Base-by-base conservation (phyloP, 495 filamentous ascomycete species). In the Pyronema domesticum region DNA sequence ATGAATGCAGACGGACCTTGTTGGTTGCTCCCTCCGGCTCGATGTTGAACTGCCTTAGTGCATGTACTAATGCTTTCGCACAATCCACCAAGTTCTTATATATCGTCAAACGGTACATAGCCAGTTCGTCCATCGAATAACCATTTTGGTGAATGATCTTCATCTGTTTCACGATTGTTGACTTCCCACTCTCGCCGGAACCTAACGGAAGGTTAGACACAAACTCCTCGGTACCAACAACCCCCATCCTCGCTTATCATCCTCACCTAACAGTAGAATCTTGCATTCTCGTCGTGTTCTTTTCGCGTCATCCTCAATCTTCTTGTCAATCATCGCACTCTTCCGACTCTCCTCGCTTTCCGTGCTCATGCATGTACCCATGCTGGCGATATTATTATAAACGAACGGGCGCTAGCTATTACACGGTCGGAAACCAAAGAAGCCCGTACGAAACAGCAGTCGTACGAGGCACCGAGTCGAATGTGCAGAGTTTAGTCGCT, bases 91-190 rank as follows among this genome's bases (percentile, higher is more conserved):
- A 74, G 68, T 98, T 98, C 72, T 96, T 96, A 74, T 93, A 98
- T 40, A 98, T 85, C 33, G 89, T 95, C 49, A 93, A 77, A 40
- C 91, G 85, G 70, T 98, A 96, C 61, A 93, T 77, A 47, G 80
- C 81, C 50, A 95, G 76, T 67, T 98, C 91, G 59, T 95, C 88
- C 56, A 81, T 76, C 2, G 85, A 83, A 68, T 96, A 98, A 55
- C 91, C 91, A 70, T 94, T 94, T 63, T 95, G 84, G 64, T 96
- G 91, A 60, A 96, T 96, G 64, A 98, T 96, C 71, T 98, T 98
- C 91, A 96, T 98, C 74, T 96, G 91, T 69, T 96, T 96, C 58
- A 98, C 91, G 59, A 96, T 95, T 3, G 91, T 98, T 47, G 91
- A 95, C 70, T 98, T 98, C 48, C 91, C 91, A 70, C 89, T 95